Evolutionary conservation across 2,329 filamentous ascomycete species (phyloP).

Genomic region (Ceratocystis lukuohia): DNA sequence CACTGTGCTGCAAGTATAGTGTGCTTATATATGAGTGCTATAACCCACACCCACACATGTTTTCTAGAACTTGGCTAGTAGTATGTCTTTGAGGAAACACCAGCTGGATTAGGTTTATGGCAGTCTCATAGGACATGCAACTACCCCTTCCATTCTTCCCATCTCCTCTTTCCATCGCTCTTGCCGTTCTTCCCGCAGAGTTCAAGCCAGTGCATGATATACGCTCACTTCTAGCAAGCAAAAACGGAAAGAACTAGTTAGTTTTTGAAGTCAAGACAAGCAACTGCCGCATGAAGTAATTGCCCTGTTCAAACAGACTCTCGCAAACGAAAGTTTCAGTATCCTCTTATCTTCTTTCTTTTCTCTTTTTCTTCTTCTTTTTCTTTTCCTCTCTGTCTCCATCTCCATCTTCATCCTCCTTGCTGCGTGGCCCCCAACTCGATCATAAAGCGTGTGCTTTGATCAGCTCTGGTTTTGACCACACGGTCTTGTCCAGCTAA

Average conservation of each 20-base stretch:
- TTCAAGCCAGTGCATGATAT: not conserved
- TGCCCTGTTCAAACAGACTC: not conserved
- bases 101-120: not conserved
- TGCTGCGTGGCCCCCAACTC: not conserved
- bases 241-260: not conserved
- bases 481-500: not conserved
- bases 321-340: conserved; percentile 3
- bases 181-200: not conserved
- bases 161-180: not conserved
- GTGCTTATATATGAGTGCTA: not conserved
- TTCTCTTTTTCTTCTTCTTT: not conserved
- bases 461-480: not conserved
- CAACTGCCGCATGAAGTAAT: not conserved
- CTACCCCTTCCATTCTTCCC: not conserved
- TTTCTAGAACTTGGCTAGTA: not conserved
- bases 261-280: not conserved
- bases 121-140: not conserved
- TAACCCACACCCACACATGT: not conserved
- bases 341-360: not conserved
- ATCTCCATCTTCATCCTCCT: not conserved
- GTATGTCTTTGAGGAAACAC: not conserved
- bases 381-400: not conserved
- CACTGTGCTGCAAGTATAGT: not conserved
- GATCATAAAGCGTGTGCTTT: not conserved
- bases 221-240: not conserved